phyloP scores from a whole-genome alignment of 306 rosid genomes.

The Senna siamea region DNA sequence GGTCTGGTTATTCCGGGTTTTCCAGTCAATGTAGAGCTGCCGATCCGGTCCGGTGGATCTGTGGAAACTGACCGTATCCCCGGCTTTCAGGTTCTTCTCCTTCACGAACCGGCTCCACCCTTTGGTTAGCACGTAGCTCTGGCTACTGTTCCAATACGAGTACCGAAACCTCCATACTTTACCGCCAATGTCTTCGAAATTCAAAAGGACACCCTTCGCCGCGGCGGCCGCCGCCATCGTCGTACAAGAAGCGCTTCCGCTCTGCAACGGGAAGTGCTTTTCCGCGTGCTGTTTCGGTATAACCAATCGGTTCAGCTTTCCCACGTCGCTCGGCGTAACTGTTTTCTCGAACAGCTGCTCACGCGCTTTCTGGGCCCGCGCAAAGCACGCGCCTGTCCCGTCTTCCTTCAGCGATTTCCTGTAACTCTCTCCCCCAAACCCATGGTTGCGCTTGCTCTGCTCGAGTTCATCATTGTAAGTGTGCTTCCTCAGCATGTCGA shows the following conservation, averaged over 20 bases:
- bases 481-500: conserved; percentile 93
- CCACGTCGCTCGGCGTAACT: conserved; percentile 95
- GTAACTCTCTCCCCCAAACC: conserved; percentile 30
- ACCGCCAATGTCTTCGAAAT: conserved; percentile 89
- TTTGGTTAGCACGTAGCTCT: conserved; percentile 89
- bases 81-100: conserved; percentile 87
- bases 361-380: conserved; percentile 50
- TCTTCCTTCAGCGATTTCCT: conserved; percentile 6
- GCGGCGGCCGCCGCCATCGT: background rate
- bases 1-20: conserved; percentile 33
- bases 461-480: conserved; percentile 85
- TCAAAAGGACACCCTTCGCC: conserved; percentile 69
- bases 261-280: conserved; percentile 84
- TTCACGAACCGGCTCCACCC: conserved; percentile 99
- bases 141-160: conserved; percentile 98
- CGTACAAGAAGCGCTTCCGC: conserved; percentile 33
- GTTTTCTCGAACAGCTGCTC: conserved; percentile 87
- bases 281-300: conserved; percentile 98
- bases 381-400: background rate
- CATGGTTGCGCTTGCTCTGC: conserved; percentile 74
- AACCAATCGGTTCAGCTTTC: conserved; percentile 88
- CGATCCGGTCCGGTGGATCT: conserved; percentile 75
- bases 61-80: conserved; percentile 81
- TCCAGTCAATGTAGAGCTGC: conserved; percentile 85
- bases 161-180: conserved; percentile 97